phyloP scores from a whole-genome alignment of 2,329 filamentous ascomycete genomes.

The Botrytis tulipae region DNA sequence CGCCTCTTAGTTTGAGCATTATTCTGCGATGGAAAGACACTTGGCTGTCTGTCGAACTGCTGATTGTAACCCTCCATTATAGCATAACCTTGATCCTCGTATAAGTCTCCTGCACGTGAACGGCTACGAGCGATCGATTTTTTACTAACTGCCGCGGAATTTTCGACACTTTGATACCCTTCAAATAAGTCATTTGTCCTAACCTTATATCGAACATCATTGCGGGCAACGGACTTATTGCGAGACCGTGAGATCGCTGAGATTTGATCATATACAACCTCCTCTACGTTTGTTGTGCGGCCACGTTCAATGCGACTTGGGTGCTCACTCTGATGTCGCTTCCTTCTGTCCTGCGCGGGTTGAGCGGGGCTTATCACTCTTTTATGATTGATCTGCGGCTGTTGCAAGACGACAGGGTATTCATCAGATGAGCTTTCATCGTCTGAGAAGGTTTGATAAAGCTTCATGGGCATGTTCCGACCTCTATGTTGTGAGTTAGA shows the following conservation, averaged over 20 bases:
- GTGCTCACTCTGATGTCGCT: conserved; percentile 17
- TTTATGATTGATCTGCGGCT: not conserved
- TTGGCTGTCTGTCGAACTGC: not conserved
- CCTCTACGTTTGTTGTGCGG: not conserved
- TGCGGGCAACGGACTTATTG: not conserved
- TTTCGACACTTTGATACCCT: not conserved
- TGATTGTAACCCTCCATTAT: not conserved
- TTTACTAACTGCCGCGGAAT: not conserved
- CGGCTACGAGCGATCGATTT: not conserved
- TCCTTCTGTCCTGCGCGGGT: not conserved
- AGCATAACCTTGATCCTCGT: not conserved
- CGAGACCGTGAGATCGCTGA: not conserved
- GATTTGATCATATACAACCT: not conserved
- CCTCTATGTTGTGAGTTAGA: not conserved
- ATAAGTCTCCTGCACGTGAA: not conserved
- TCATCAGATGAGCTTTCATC: not conserved
- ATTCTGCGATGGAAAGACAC: not conserved
- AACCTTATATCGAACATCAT: not conserved
- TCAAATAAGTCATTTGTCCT: not conserved
- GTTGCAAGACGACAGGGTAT: not conserved
- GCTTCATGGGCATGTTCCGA: not conserved
- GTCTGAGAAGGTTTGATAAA: not conserved
- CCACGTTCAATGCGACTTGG: not conserved
- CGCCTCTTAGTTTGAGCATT: not conserved
- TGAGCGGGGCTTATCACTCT: not conserved